Conservation (phyloP, 306 rosid species). For the Aeschynomene evenia region DNA sequence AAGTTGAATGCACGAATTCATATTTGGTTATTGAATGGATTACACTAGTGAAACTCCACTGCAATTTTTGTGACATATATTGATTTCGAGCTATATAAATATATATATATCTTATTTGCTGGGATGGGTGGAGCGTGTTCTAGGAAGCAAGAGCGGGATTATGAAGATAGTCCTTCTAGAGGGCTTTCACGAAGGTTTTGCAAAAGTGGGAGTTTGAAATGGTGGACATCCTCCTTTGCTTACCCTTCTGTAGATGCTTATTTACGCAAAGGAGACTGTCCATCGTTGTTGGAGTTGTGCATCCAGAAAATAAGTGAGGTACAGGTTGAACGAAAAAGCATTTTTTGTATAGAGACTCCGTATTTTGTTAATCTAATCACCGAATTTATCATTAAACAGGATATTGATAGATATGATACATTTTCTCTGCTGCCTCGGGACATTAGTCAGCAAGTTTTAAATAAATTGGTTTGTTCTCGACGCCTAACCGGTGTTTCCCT, state of each 20-base stretch:
- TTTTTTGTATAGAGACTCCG: not conserved
- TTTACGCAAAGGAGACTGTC: constrained; percentile 53
- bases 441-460: constrained; percentile 81
- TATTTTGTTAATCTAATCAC: constrained; percentile 25
- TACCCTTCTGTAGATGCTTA: constrained; percentile 52
- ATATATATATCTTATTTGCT: too few species aligned
- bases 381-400: constrained; percentile 54
- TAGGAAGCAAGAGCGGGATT: constrained; percentile 68
- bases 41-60: constrained; percentile 36
- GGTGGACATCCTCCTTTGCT: constrained; percentile 75
- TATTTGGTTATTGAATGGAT: constrained; percentile 47
- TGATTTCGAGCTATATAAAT: constrained; percentile 44
- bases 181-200: constrained; percentile 57
- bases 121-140: constrained; percentile 97
- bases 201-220: constrained; percentile 87
- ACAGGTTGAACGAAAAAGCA: not conserved
- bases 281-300: constrained; percentile 74
- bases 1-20: constrained; percentile 34
- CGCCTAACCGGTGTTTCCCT: constrained; percentile 50
- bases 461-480: constrained; percentile 62
- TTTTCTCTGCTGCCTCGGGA: constrained; percentile 82
- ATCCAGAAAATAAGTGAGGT: constrained; percentile 66
- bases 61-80: constrained; percentile 40
- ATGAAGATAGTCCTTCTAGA: constrained; percentile 45
- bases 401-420: constrained; percentile 49